Percentiles rank a stretch among this genome's conserved stretches.
These are phyloP conservation scores for Ganoderma lucidum DNA, from an alignment of 1,284 basidiomycete genomes.

Conservation along the genomic window DNA sequence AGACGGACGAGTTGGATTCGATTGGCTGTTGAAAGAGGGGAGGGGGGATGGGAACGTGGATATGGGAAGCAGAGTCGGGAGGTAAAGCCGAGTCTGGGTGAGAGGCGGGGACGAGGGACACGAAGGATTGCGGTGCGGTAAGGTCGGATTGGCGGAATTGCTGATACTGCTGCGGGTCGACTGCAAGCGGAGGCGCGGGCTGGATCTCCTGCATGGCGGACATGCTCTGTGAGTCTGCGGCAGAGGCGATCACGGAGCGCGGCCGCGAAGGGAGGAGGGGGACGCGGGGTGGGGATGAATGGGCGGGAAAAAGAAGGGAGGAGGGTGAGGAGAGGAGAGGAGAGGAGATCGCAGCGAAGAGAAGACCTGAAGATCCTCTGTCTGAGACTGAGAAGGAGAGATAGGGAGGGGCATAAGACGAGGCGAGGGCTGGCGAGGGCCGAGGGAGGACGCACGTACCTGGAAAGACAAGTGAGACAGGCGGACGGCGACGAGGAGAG, in stretches of 20 bases:
- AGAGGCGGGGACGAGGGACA: slow-evolving; percentile 37
- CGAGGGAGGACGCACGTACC: slow-evolving; percentile 16
- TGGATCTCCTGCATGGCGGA: slow-evolving; percentile 40
- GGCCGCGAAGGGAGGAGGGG: slow-evolving; percentile 20
- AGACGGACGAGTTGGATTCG: slow-evolving; percentile 44
- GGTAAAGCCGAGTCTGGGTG: slow-evolving; percentile 40
- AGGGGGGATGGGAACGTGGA: slow-evolving; percentile 38
- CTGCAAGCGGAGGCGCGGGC: slow-evolving; percentile 31
- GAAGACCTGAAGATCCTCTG: slow-evolving; percentile 18
- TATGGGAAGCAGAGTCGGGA: slow-evolving; percentile 37
- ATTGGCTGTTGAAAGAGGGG: slow-evolving; percentile 49
- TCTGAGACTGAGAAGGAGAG: slow-evolving; percentile 3
- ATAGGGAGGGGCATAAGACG: slow-evolving; percentile 22
- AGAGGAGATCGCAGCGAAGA: slow-evolving; percentile 20
- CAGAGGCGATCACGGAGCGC: slow-evolving; percentile 30
- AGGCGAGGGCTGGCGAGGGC: slow-evolving; percentile 3
- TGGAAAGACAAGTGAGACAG: slow-evolving; percentile 17
- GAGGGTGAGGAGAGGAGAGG: slow-evolving; percentile 16
- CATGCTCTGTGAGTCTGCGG: slow-evolving; percentile 29
- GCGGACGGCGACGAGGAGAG: slow-evolving; percentile 10
- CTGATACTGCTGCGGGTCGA: slow-evolving; percentile 40
- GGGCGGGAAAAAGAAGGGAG: slow-evolving; percentile 24
- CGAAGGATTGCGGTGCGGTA: slow-evolving; percentile 33
- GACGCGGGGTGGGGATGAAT: slow-evolving; percentile 21
- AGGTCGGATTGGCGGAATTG: slow-evolving; percentile 36